Evolutionary conservation across 78 protist species (phyloP).

Genomic region (Dictyostelium firmibasis): DNA sequence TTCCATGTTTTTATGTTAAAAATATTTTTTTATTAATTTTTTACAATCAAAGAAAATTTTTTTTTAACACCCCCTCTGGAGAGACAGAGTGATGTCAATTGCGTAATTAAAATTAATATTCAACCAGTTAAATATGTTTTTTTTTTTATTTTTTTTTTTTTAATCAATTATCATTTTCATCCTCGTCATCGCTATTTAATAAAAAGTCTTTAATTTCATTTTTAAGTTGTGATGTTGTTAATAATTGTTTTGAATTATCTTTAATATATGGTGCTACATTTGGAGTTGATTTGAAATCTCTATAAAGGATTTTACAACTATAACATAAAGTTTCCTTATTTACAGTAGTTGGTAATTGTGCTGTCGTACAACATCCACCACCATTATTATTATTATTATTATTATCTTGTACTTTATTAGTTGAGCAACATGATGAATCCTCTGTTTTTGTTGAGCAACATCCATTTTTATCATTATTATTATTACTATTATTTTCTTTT

Average conservation of each 20-base stretch:
- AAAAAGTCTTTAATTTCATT: constrained; percentile 72
- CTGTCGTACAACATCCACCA: constrained; percentile 14
- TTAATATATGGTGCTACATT: constrained; percentile 29
- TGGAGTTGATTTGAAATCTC: constrained; percentile 3
- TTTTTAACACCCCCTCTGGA: too few species aligned
- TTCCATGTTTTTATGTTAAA: too few species aligned
- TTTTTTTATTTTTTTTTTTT: not conserved
- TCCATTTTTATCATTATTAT: not conserved
- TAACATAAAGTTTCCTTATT: constrained; percentile 55
- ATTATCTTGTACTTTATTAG: not conserved
- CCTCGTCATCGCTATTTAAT: constrained; percentile 22
- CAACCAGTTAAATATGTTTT: too few species aligned
- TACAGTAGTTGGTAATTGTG: not conserved
- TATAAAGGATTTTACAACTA: constrained; percentile 39
- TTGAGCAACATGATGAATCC: not conserved
- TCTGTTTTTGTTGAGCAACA: not conserved
- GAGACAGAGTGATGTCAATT: too few species aligned
- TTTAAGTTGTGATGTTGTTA: constrained; percentile 3
- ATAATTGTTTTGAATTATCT: constrained; percentile 19
- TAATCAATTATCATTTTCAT: not conserved
- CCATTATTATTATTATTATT: constrained; percentile 9
- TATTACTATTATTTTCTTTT: not conserved
- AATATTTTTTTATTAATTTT: too few species aligned
- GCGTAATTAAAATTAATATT: too few species aligned
- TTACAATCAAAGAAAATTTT: too few species aligned